These are phyloP conservation scores for Solanum dulcamara DNA, from an alignment of 257 asterid species.

Conservation along the genomic window DNA sequence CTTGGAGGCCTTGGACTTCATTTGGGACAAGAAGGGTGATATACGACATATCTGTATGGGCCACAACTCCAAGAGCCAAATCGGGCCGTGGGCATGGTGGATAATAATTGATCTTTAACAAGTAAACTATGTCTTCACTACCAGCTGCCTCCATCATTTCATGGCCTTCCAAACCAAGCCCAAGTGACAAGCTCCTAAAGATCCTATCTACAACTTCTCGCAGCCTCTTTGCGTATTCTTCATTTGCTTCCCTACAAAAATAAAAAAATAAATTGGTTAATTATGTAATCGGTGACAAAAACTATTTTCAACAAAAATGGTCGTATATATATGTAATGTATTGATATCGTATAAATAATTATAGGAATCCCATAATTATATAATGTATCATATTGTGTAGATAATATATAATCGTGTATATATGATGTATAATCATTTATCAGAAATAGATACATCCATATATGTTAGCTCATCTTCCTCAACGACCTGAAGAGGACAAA, in stretches of 20 bases:
- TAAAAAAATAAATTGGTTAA: too few species aligned
- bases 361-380: too few species aligned
- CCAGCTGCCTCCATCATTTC: conserved; percentile 46
- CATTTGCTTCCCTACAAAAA: conserved; percentile 41
- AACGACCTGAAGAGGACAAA: too few species aligned
- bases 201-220: conserved; percentile 35
- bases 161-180: conserved; percentile 44
- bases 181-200: conserved; percentile 42
- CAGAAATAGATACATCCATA: too few species aligned
- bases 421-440: too few species aligned
- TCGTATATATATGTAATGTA: too few species aligned
- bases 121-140: conserved; percentile 39
- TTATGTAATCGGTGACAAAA: too few species aligned
- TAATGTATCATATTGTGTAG: too few species aligned
- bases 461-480: too few species aligned
- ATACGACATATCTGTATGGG: conserved; percentile 78
- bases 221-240: conserved; percentile 40
- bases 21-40: conserved; percentile 74
- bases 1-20: conserved; percentile 83
- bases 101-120: conserved; percentile 72
- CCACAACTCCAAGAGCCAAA: conserved; percentile 77
- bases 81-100: conserved; percentile 94
- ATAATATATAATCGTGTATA: too few species aligned
- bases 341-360: too few species aligned
- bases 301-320: too few species aligned